phyloP scores from a whole-genome alignment of 2,329 filamentous ascomycete species.

The Aspergillus calidoustus region DNA sequence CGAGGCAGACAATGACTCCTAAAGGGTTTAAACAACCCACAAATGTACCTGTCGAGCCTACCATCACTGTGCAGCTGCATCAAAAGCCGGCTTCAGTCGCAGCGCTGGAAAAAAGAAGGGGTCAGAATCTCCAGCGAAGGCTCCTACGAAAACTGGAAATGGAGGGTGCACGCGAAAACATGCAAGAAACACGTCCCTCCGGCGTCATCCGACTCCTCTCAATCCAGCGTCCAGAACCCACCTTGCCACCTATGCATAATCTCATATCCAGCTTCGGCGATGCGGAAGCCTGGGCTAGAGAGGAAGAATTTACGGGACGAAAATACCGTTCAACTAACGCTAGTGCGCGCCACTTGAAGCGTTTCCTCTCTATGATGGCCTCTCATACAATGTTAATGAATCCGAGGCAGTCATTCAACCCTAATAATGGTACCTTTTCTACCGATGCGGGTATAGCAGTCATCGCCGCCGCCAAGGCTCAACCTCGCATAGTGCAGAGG shows the following conservation, averaged over 20 bases:
- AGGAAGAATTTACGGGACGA: not conserved
- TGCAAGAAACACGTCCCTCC: conserved; percentile 17
- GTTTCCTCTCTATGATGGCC: conserved; percentile 31
- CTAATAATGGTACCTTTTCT: conserved; percentile 50
- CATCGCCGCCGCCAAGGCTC: conserved; percentile 9
- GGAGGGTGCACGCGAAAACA: conserved; percentile 11
- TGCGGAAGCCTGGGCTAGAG: conserved; percentile 7
- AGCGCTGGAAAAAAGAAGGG: conserved; percentile 34
- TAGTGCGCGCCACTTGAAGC: conserved; percentile 25
- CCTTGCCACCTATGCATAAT: conserved; percentile 21
- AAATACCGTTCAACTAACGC: not conserved
- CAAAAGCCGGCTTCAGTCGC: conserved; percentile 40
- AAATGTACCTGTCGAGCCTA: conserved; percentile 37
- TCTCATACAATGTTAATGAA: conserved; percentile 44
- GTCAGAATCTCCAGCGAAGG: conserved; percentile 30
- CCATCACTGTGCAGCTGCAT: conserved; percentile 42
- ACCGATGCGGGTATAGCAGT: conserved; percentile 42
- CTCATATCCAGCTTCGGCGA: conserved; percentile 37
- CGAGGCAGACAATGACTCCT: conserved; percentile 26
- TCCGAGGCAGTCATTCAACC: conserved; percentile 45
- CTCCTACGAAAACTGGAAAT: conserved; percentile 29
- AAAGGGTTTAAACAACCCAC: conserved; percentile 16
- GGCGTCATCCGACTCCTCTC: conserved; percentile 36
- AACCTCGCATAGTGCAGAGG: conserved; percentile 8
- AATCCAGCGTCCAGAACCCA: conserved; percentile 27